A percentile compares a stretch with the other conserved stretches of the same genome.
phyloP scores from a whole-genome alignment of 2,329 filamentous ascomycete species.

The Sordariomycetes sp. region DNA sequence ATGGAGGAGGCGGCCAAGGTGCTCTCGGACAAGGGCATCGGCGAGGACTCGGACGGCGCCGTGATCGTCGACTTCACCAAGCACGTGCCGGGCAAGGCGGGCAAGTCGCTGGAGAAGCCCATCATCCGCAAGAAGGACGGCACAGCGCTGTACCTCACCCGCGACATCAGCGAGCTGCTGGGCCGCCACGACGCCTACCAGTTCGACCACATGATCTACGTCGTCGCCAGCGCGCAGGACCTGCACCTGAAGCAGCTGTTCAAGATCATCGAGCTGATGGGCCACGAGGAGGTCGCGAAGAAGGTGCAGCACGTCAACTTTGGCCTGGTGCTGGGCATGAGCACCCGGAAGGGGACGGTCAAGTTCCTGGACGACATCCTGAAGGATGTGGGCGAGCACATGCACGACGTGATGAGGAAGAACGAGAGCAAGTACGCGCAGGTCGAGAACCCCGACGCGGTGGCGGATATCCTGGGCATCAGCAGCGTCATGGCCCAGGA shows the following conservation, averaged over 20 bases:
- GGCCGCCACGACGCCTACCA: constrained; percentile 51
- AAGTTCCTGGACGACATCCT: constrained; percentile 67
- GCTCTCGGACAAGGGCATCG: constrained; percentile 54
- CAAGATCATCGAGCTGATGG: constrained; percentile 66
- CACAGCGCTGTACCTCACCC: constrained; percentile 66
- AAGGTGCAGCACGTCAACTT: constrained; percentile 70
- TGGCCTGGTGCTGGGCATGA: constrained; percentile 61
- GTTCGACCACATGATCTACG: constrained; percentile 74
- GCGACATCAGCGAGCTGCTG: constrained; percentile 66
- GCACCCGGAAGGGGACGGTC: constrained; percentile 61
- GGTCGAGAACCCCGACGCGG: constrained; percentile 70
- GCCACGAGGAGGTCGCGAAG: constrained; percentile 53
- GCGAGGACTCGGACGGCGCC: constrained; percentile 61
- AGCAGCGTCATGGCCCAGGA: constrained; percentile 97
- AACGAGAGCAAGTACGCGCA: constrained; percentile 87
- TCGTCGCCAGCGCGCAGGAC: constrained; percentile 63
- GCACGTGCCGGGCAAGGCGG: constrained; percentile 53
- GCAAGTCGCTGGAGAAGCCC: constrained; percentile 59
- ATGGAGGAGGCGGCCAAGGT: constrained; percentile 55
- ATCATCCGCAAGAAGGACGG: constrained; percentile 65
- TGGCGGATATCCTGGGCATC: constrained; percentile 84
- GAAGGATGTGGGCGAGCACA: constrained; percentile 76
- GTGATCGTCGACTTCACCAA: constrained; percentile 63
- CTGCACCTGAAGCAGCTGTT: constrained; percentile 65
- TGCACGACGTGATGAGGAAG: constrained; percentile 94